A percentile compares a stretch with the other conserved stretches of the same genome.
Conservation (phyloP, 805 yeast genomes). For the Pichia gijzeniarum region DNA sequence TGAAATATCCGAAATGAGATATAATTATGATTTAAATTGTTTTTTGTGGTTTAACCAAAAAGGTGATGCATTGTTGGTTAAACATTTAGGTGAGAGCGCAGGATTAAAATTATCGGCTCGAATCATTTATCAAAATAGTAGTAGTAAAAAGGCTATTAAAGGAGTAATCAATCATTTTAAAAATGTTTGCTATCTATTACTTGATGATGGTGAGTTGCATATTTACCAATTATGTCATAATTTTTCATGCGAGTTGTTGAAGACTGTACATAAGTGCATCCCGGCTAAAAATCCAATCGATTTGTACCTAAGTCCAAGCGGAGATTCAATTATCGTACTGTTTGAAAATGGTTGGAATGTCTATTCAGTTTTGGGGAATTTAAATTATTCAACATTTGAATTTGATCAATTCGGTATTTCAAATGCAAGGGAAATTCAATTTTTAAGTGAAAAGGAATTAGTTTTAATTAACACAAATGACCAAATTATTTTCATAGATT, state of each 20-base stretch:
- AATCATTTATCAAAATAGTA: constrained; percentile 16
- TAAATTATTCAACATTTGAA: constrained; percentile 36
- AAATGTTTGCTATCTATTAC: constrained; percentile 35
- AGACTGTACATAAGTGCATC: constrained; percentile 31
- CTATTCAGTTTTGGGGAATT: constrained; percentile 42
- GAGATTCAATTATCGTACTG: constrained; percentile 23
- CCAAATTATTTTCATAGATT: constrained; percentile 26
- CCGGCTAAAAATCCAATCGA: constrained; percentile 29
- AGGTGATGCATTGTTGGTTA: constrained; percentile 28
- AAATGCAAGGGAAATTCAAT: constrained; percentile 15
- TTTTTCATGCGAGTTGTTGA: constrained; percentile 24
- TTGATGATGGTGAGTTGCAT: constrained; percentile 31
- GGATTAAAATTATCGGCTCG: constrained; percentile 21
- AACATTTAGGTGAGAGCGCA: constrained; percentile 1
- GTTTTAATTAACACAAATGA: constrained; percentile 24
- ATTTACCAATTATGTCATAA: constrained; percentile 34
- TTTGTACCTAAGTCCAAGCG: constrained; percentile 24
- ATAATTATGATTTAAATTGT: constrained; percentile 21
- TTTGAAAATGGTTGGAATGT: constrained; percentile 41
- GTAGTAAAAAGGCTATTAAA: constrained; percentile 14
- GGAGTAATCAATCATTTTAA: constrained; percentile 36
- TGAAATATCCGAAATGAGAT: constrained; percentile 15
- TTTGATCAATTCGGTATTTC: constrained; percentile 24
- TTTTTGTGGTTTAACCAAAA: constrained; percentile 28
- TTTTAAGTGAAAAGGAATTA: constrained; percentile 29